Conservation (phyloP, 768 basidiomycete species). For the Candolleomyces eurysporus region DNA sequence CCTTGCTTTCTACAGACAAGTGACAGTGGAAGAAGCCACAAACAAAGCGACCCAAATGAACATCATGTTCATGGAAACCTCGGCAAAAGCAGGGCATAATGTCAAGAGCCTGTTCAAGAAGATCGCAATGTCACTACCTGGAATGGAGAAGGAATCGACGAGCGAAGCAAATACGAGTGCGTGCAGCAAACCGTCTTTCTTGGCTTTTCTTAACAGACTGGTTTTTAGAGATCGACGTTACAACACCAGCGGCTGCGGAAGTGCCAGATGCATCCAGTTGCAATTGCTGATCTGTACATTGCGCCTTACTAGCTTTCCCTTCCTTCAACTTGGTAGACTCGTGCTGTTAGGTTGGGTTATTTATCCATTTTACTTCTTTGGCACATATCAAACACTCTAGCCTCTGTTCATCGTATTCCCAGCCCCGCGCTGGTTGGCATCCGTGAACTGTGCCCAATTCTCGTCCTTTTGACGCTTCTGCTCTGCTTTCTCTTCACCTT, state of each 20-base stretch:
- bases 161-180: constrained; percentile 55
- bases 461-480: constrained; percentile 83
- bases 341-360: constrained; percentile 14
- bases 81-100: constrained; percentile 98
- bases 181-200: constrained; percentile 17
- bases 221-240: constrained; percentile 85
- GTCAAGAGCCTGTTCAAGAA: constrained; percentile 99
- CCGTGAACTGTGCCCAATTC: constrained; percentile 88
- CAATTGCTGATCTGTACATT: constrained; percentile 54
- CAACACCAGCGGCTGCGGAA: constrained; percentile 60
- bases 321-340: constrained; percentile 9
- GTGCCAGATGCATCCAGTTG: constrained; percentile 88
- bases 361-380: neutral
- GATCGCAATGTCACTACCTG: constrained; percentile 96
- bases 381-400: constrained; percentile 30
- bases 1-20: constrained; percentile 62
- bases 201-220: constrained; percentile 8
- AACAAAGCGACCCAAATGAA: constrained; percentile 85
- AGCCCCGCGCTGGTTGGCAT: constrained; percentile 83
- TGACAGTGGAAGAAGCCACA: constrained; percentile 97
- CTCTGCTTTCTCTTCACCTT: constrained; percentile 69
- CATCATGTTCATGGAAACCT: constrained; percentile 99
- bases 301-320: too few species aligned
- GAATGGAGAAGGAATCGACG: constrained; percentile 84
- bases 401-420: constrained; percentile 98